These are phyloP conservation scores for Blastocystis sp. DNA, from an alignment of 352 stramenopile species.

Conservation along the genomic window DNA sequence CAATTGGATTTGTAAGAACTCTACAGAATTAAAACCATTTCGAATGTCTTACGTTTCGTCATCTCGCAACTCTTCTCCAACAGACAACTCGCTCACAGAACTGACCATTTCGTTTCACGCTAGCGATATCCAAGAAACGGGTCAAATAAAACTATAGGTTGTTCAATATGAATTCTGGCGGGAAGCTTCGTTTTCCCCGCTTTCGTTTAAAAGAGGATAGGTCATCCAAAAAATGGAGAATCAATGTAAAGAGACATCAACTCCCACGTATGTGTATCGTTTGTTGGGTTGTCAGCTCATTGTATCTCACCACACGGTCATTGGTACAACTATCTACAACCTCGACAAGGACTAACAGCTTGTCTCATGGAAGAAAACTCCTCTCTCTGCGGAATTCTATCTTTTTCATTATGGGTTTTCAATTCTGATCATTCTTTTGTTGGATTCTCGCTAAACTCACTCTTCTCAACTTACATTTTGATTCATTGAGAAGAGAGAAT, in stretches of 20 bases:
- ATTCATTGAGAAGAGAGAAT: not conserved
- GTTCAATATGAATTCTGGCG: slow-evolving; percentile 26
- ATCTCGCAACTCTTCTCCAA: not conserved
- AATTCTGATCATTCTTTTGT: not conserved
- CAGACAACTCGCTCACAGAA: not conserved
- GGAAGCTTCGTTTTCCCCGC: slow-evolving; percentile 38
- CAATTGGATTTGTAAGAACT: not conserved
- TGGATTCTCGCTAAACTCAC: not conserved
- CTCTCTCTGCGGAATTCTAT: not conserved
- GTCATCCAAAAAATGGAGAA: slow-evolving; percentile 30
- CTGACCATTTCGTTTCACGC: not conserved
- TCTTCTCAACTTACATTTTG: not conserved
- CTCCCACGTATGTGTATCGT: slow-evolving; percentile 4
- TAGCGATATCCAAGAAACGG: not conserved
- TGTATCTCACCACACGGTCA: slow-evolving; percentile 58
- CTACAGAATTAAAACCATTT: no score
- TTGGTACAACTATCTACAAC: slow-evolving; percentile 57
- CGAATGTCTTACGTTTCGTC: no score
- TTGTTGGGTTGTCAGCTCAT: slow-evolving; percentile 47
- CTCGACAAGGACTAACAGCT: slow-evolving; percentile 50
- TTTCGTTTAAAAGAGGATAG: slow-evolving; percentile 19
- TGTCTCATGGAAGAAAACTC: not conserved
- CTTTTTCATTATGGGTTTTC: slow-evolving; percentile 40
- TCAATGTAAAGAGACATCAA: not conserved
- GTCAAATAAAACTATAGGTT: slow-evolving; percentile 4